Evolutionary conservation across 345 rosid genomes (phyloP), one percentile per base, ranked within the genome.

Genomic region (Arabidopsis suecica): DNA sequence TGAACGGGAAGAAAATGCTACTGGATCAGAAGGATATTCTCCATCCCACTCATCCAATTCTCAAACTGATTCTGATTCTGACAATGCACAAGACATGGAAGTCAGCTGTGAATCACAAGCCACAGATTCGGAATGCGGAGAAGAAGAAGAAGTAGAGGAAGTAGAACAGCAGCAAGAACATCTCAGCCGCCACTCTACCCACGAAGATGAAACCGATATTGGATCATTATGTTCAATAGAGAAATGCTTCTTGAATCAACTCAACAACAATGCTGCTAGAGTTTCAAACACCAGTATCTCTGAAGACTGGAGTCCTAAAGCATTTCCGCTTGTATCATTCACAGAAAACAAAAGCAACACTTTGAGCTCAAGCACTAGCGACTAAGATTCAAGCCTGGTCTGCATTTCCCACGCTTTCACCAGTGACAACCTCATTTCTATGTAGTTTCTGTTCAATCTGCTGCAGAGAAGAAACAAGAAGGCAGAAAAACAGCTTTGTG

Each of bases 71-170:
- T 86, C 86, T 70, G 88, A 88, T 4, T 88, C 82, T 22, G 88
- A 91, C 57, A 83, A 86, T 76, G 94, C 85, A 69, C 91, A 82
- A 60, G 94, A 91, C 79, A 89, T 85, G 88, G 98, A 91, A 55
- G 87, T 85, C 65, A 86, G 91, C 84, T 77, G 88, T 40, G 96
- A 88, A 63, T 79, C 87, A 80, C 88, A 86, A 76, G 85, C 80
- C 64, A 79, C 78, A 5, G 78, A 80, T 16, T 86, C 91, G 2
- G 93, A 89, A 37, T 78, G 71, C 42, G 77, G 54, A 18, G 72
- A 48, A 54, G 72, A 54, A 59, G 73, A 80, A 76, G 78, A 72
- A 16, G 60, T 30, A 48, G 69, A 68, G 41, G 63, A 56, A 44
- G 56, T 78, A 13, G 49, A 14, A 69, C 76, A 73, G 16, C 1